A percentile compares a stretch with the other conserved stretches of the same genome.
Evolutionary conservation across 164 flowering plant genomes (phyloP).

Genomic region (Macadamia tetraphylla): DNA sequence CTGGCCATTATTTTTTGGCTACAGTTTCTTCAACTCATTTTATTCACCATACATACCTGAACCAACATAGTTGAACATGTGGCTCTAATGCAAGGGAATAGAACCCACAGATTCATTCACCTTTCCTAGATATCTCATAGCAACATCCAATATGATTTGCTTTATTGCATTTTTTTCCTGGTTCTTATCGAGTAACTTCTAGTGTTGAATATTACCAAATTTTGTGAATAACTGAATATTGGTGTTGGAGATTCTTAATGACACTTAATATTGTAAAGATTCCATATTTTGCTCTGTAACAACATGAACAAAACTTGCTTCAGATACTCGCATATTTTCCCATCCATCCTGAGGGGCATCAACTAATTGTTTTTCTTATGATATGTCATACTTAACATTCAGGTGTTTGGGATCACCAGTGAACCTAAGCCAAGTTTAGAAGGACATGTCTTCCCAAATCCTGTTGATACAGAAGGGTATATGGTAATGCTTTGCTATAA

Average conservation of each 20-base stretch:
- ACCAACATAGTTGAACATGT: not conserved
- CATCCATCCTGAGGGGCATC: not conserved
- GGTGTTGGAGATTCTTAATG: not conserved
- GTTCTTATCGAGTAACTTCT: too few species aligned
- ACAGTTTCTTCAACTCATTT: not conserved
- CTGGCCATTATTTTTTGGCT: not conserved
- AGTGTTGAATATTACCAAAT: not conserved
- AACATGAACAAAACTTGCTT: not conserved
- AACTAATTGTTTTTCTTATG: conserved; percentile 1
- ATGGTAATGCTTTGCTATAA: conserved; percentile 93
- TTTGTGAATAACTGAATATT: not conserved
- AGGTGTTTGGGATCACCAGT: conserved; percentile 91
- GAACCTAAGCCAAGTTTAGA: conserved; percentile 72
- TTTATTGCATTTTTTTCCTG: too few species aligned
- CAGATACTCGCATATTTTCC: not conserved
- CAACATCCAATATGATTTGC: too few species aligned
- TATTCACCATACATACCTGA: too few species aligned
- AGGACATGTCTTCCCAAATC: conserved; percentile 95
- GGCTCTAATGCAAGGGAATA: not conserved
- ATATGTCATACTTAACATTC: not conserved
- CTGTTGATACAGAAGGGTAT: conserved; percentile 70
- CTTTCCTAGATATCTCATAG: too few species aligned
- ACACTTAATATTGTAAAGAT: not conserved
- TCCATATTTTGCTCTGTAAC: not conserved
- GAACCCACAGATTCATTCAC: not conserved